Evolutionary conservation across 805 yeast species (phyloP), one percentile per base, ranked within the genome.

Genomic region (Priceomyces carsonii): DNA sequence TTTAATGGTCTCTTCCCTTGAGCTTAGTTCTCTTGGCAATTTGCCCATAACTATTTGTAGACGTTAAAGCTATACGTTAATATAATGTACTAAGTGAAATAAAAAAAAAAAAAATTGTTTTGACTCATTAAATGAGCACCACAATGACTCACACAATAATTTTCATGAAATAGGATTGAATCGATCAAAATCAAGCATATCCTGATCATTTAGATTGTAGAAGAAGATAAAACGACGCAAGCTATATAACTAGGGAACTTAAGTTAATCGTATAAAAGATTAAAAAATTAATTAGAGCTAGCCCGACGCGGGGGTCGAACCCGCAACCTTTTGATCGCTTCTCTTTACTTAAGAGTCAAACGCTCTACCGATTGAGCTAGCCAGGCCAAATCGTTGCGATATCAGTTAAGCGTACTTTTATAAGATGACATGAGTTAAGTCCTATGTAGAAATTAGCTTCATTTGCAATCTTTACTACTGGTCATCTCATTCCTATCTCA

Each of bases 291-390:
- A n/a, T n/a, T 27, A 8, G 13, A 35, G 18, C 15, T 15, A 44
- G 46, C 48, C 48, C 48, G 38, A 44, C 44, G 46, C 48, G 48
- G 48, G 48, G 46, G 36, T 39, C 43, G 43, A 39, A 39, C 43
- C 43, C 43, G 43, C 43, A 39, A 39, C 43, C 43, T 39, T 39
- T 35, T 39, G 43, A 39, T 39, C 30, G 36, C 43, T 35, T 22
- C 43, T 39, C 36, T 29, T 29, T 17, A 26, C 20, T 20, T 40
- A 40, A 40, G 44, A 40, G 44, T 40, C 44, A 40, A 36, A 40
- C 40, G 44, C 44, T 40, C 44, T 40, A 40, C 44, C 44, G 44
- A 40, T 40, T 40, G 44, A 40, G 44, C 44, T 40, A 40, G 44
- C 44, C 44, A 40, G 44, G 44, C 44, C 23, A 4, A 28, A 28